Percentiles rank a stretch among this genome's conserved stretches.
Evolutionary conservation across 805 yeast species (phyloP).

Genomic region (Lachancea nothofagi): DNA sequence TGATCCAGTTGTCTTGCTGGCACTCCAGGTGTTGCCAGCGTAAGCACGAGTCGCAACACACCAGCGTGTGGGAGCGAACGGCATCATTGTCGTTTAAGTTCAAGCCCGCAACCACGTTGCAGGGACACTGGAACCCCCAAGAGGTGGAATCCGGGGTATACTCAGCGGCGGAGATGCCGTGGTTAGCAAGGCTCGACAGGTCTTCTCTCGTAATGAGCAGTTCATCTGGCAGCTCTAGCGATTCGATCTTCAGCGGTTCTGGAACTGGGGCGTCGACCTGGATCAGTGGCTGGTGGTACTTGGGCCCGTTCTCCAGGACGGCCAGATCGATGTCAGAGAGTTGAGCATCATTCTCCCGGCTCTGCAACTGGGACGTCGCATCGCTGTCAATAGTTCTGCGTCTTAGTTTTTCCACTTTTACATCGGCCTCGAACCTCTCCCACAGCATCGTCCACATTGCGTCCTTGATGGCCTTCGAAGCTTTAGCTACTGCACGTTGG

Average conservation of each 20-base stretch:
- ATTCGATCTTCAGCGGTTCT: conserved; percentile 10
- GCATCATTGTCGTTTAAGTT: conserved; percentile 9
- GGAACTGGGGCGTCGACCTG: conserved; percentile 9
- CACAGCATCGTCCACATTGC: conserved; percentile 28
- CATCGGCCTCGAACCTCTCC: conserved; percentile 28
- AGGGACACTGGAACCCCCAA: conserved; percentile 32
- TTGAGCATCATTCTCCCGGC: not conserved
- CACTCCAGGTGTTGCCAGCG: conserved; percentile 34
- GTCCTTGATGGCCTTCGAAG: conserved; percentile 26
- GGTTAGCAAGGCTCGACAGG: conserved; percentile 17
- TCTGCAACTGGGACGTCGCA: not conserved
- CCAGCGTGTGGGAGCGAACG: conserved; percentile 19
- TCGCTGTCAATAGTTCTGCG: conserved; percentile 8
- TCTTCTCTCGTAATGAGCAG: conserved; percentile 25
- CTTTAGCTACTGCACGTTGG: conserved; percentile 21
- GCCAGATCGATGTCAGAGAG: conserved; percentile 10
- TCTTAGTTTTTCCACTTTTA: conserved; percentile 18
- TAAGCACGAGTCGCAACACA: conserved; percentile 32
- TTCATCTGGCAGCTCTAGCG: conserved; percentile 28
- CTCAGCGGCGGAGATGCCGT: conserved; percentile 17
- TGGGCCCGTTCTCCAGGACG: conserved; percentile 14
- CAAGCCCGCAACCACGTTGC: conserved; percentile 9
- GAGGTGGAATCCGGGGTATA: conserved; percentile 21
- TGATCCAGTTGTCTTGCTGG: conserved; percentile 17
- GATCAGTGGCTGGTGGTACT: conserved; percentile 11